These are phyloP conservation scores for Malus hybrid DNA, from an alignment of 331 rosid genomes.

Conservation along the genomic window DNA sequence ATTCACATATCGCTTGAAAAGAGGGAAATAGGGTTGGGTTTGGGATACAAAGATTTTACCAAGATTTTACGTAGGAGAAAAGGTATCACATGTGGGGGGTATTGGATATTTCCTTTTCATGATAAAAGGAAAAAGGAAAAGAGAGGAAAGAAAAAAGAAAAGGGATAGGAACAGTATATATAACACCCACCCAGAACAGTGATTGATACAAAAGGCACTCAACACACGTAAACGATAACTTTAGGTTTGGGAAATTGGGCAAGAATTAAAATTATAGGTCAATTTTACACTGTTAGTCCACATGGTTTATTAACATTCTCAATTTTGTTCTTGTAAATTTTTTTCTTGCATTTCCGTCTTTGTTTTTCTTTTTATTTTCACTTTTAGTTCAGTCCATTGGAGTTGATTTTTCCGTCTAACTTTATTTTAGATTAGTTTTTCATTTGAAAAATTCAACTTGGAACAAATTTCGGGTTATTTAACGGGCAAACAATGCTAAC, in stretches of 20 bases:
- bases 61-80: not conserved
- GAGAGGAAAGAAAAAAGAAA: not conserved
- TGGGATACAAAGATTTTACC: not conserved
- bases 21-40: not conserved
- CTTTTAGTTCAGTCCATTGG: too few relatives aligned
- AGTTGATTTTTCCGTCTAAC: too few relatives aligned
- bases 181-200: not conserved
- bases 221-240: not conserved
- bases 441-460: too few relatives aligned
- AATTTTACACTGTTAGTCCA: too few relatives aligned
- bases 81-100: not conserved
- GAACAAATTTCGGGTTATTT: too few relatives aligned
- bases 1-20: not conserved
- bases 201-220: not conserved
- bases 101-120: not conserved
- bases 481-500: too few relatives aligned
- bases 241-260: constrained; percentile 4
- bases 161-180: not conserved
- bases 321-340: too few relatives aligned
- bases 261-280: too few relatives aligned
- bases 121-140: not conserved
- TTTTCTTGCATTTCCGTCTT: too few relatives aligned
- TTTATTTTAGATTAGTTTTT: too few relatives aligned
- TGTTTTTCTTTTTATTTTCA: too few relatives aligned
- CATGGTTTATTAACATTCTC: too few relatives aligned